Evolutionary conservation across 2,329 filamentous ascomycete species (phyloP).

Genomic region (Diplodia intermedia): DNA sequence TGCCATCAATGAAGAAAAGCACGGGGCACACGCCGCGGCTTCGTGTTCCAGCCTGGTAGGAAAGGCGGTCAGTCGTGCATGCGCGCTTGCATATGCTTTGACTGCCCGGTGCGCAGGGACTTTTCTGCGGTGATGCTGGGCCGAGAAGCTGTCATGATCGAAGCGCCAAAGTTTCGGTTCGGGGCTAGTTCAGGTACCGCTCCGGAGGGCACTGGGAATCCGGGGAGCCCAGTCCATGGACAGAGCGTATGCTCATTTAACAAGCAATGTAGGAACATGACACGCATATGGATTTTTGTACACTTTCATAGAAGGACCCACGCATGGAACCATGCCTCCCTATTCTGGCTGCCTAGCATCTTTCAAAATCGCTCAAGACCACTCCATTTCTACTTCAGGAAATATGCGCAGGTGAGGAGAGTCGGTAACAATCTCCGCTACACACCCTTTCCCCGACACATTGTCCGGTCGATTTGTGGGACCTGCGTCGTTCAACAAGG

Average conservation of each 20-base stretch:
- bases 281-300: slow-evolving; percentile 6
- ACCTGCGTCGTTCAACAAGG: slow-evolving; percentile 1
- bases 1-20: neutral
- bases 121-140: neutral
- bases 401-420: neutral
- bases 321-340: neutral
- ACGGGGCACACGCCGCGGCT: neutral
- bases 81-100: neutral
- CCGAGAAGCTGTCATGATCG: slow-evolving; percentile 19
- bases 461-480: slow-evolving; percentile 14
- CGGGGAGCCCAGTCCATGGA: slow-evolving; percentile 8
- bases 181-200: slow-evolving; percentile 14
- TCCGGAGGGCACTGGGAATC: slow-evolving; percentile 9
- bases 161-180: slow-evolving; percentile 7
- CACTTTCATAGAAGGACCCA: neutral
- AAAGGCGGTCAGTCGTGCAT: slow-evolving; percentile 22
- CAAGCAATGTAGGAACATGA: neutral
- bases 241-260: neutral
- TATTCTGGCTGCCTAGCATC: neutral
- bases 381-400: slow-evolving; percentile 10
- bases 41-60: neutral
- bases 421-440: slow-evolving; percentile 24
- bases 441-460: neutral
- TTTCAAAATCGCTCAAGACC: slow-evolving; percentile 8
- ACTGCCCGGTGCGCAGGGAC: neutral